Evolutionary conservation across 1,139 yeast species (phyloP).

Genomic region (Candida smagusa): DNA sequence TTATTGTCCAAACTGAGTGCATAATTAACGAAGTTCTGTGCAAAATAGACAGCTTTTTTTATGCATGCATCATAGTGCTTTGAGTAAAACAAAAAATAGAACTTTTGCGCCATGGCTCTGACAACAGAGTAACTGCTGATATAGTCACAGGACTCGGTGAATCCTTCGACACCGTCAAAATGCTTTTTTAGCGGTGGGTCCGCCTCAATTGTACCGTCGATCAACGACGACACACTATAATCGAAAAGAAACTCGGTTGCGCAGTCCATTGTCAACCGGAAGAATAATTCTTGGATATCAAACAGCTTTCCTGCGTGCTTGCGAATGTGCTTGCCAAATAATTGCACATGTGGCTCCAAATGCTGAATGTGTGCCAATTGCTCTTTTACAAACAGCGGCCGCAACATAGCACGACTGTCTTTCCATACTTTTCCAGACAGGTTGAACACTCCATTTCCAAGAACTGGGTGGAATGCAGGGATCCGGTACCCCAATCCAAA

Average conservation of each 20-base stretch:
- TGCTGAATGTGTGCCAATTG: slow-evolving; percentile 49
- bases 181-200: slow-evolving; percentile 10
- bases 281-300: slow-evolving; percentile 38
- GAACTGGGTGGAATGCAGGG: slow-evolving; percentile 35
- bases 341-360: slow-evolving; percentile 45
- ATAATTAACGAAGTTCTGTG: slow-evolving; percentile 27
- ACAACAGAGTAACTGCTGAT: slow-evolving; percentile 28
- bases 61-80: slow-evolving; percentile 24
- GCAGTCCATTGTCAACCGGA: slow-evolving; percentile 38
- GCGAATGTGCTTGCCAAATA: slow-evolving; percentile 31
- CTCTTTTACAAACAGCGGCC: slow-evolving; percentile 58
- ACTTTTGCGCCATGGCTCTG: slow-evolving; percentile 27
- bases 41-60: slow-evolving; percentile 21
- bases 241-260: slow-evolving; percentile 41
- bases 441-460: slow-evolving; percentile 59
- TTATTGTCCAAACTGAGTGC: slow-evolving; percentile 24
- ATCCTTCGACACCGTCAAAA: slow-evolving; percentile 24
- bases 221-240: slow-evolving; percentile 26
- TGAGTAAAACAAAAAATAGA: slow-evolving; percentile 26
- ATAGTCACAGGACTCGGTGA: slow-evolving; percentile 29
- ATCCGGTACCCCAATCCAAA: slow-evolving; percentile 50
- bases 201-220: slow-evolving; percentile 16
- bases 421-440: slow-evolving; percentile 56
- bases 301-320: slow-evolving; percentile 19
- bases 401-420: slow-evolving; percentile 53